Percentiles rank a stretch among this genome's conserved stretches.
phyloP scores from a whole-genome alignment of 768 basidiomycete genomes.

The Dacryopinax spathularia region DNA sequence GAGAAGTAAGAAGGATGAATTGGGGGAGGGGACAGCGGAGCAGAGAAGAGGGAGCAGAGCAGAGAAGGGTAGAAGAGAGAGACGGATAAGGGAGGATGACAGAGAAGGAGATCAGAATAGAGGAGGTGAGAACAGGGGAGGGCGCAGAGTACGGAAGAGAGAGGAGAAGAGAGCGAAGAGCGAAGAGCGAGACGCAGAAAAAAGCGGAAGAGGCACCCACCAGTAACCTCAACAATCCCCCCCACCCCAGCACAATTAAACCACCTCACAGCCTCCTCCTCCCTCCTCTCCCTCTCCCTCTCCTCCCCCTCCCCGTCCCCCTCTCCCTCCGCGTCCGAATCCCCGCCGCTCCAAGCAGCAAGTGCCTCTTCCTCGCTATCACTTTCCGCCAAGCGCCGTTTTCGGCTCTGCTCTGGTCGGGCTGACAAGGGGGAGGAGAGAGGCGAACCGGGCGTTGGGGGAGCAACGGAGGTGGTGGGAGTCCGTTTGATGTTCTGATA shows the following conservation, averaged over 20 bases:
- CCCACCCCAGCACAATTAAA: conserved; percentile 30
- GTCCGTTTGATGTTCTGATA: background rate
- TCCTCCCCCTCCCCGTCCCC: conserved; percentile 15
- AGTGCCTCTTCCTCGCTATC: conserved; percentile 18
- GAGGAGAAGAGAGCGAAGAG: background rate
- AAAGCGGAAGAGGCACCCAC: conserved; percentile 18
- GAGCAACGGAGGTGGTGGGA: no score
- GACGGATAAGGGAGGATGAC: background rate
- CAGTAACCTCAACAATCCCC: conserved; percentile 30
- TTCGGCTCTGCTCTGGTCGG: background rate
- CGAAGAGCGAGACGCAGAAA: background rate
- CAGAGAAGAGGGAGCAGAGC: no score
- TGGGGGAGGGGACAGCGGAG: no score
- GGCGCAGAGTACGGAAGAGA: no score
- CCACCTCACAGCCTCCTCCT: conserved; percentile 25
- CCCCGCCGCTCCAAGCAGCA: conserved; percentile 13
- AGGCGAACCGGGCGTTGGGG: no score
- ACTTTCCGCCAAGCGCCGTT: conserved; percentile 10
- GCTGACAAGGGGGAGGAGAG: background rate
- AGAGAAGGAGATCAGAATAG: background rate
- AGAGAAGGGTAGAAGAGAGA: background rate
- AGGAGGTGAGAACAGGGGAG: conserved; percentile 1
- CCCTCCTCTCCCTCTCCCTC: conserved; percentile 19
- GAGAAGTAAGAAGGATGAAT: no score
- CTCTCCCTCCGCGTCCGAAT: conserved; percentile 9